phyloP scores from a whole-genome alignment of 805 yeast genomes.

The Ogataea angusta region DNA sequence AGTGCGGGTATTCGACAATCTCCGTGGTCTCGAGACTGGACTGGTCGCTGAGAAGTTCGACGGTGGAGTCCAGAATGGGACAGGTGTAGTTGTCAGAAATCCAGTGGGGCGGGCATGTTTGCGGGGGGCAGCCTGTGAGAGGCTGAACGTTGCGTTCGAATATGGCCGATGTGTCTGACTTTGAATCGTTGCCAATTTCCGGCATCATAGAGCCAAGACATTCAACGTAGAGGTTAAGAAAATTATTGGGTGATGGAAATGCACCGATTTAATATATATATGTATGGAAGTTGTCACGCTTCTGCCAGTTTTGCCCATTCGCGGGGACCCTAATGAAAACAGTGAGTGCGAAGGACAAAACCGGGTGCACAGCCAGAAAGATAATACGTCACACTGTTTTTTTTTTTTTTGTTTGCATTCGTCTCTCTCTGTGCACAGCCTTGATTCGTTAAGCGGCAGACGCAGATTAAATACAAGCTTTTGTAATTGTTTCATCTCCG shows the following conservation, averaged over 20 bases:
- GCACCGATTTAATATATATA: conserved; percentile 3
- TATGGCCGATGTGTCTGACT: conserved; percentile 1
- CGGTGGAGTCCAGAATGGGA: conserved; percentile 78
- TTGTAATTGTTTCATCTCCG: not conserved
- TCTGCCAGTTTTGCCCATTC: not conserved
- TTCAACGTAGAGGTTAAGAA: not conserved
- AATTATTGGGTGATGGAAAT: not conserved
- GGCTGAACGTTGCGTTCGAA: conserved; percentile 16
- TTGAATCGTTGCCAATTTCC: not conserved
- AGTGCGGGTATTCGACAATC: conserved; percentile 45
- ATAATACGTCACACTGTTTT: not conserved
- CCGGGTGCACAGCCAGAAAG: conserved; percentile 2
- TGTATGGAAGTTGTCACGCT: conserved; percentile 10
- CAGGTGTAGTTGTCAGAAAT: conserved; percentile 68
- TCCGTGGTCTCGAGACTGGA: conserved; percentile 68
- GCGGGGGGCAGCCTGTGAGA: not conserved
- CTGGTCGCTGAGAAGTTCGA: conserved; percentile 55
- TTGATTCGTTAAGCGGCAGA: conserved; percentile 6
- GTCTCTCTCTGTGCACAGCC: too few relatives aligned
- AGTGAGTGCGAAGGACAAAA: not conserved
- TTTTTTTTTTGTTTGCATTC: too few relatives aligned
- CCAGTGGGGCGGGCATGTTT: conserved; percentile 23
- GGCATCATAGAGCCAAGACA: not conserved
- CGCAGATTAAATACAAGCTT: not conserved
- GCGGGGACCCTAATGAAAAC: conserved; percentile 7